Evolutionary conservation across 148 eudicot species (phyloP), one percentile per base, ranked within the genome.

Genomic region (Limonium bicolor): DNA sequence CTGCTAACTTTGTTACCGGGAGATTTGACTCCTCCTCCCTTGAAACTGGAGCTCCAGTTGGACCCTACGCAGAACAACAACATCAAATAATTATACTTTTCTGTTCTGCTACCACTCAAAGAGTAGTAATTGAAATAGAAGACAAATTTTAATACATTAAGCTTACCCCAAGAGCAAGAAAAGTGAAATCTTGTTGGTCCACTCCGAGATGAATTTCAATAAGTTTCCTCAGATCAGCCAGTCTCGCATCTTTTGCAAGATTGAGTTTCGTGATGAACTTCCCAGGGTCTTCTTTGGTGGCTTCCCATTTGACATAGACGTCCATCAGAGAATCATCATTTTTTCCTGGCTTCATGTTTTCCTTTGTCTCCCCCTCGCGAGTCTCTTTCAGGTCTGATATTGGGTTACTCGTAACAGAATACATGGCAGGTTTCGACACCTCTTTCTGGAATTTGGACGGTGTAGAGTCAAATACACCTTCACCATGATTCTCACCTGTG

Each of bases 281-380:
- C 6, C 88, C 94, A 0, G 66, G 62, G 52, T 76, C 68, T 16
- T 76, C 94, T 65, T 71, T 76, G 20, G 94, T 76, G 9, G 72
- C 88, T 51, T 87, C 96, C 96, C 96, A 86, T 59, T 86, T 86
- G 20, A 82, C 88, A 48, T 68, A 64, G 3, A 86, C 73, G 44
- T 82, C 81, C 59, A 78, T 58, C 46, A 63, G 28, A 39, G 54
- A 35, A 1, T 23, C 54, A 7, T 24, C 51, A 35, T 63, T 56
- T 26, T 40, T 27, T 36, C 26, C 51, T 0, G 86, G 78, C 29
- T 43, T 69, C 59, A 41, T 25, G 41, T 88, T 83, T 67, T 82
- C 96, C 73, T 87, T 76, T 20, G n/a, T n/a, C n/a, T n/a, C n/a
- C n/a, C n/a, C n/a, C n/a, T n/a, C n/a, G n/a, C n/a, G n/a, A n/a